A percentile compares a stretch with the other conserved stretches of the same genome.
phyloP scores from a whole-genome alignment of 2,329 filamentous ascomycete genomes.

The Venturia oleaginea region DNA sequence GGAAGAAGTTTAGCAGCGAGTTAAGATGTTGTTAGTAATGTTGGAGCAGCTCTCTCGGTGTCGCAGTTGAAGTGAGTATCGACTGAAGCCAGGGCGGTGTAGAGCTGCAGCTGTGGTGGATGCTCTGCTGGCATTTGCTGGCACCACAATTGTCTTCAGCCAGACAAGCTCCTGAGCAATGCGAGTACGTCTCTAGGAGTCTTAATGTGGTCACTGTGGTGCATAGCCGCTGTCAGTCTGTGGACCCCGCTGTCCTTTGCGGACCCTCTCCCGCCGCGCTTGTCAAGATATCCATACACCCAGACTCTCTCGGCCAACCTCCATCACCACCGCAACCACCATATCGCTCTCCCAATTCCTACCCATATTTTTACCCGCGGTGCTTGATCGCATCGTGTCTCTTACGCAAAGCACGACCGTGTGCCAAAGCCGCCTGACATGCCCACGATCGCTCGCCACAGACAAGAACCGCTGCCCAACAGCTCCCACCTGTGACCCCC shows the following conservation, averaged over 20 bases:
- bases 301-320: neutral
- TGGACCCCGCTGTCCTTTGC: neutral
- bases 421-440: neutral
- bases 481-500: neutral
- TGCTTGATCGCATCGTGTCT: neutral
- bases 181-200: no score
- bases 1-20: no score
- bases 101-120: neutral
- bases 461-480: neutral
- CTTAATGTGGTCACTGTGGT: neutral
- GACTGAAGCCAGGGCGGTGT: neutral
- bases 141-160: neutral
- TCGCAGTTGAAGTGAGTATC: neutral
- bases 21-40: neutral
- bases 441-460: neutral
- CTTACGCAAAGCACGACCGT: neutral
- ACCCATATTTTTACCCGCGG: neutral
- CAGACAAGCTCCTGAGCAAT: neutral
- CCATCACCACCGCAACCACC: conserved; percentile 15
- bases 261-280: neutral
- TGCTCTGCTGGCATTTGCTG: neutral
- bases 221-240: neutral
- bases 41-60: neutral
- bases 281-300: no score
- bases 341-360: neutral